Conservation (phyloP, 306 rosid species). For the Cercis canadensis region DNA sequence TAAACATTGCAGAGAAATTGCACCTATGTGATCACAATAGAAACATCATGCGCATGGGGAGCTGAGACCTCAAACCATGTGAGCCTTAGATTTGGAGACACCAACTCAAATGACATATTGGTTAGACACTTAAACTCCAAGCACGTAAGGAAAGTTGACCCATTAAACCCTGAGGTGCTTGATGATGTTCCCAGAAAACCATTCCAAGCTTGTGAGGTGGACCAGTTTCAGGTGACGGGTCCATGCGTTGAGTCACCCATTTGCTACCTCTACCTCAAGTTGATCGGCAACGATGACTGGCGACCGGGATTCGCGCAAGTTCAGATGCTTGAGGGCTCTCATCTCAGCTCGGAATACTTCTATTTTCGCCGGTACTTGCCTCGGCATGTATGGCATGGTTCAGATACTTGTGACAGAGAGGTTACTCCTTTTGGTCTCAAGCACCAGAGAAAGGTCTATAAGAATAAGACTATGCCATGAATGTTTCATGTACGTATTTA, state of each 20-base stretch:
- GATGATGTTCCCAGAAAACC: conserved; percentile 76
- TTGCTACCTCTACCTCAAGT: conserved; percentile 75
- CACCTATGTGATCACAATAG: conserved; percentile 63
- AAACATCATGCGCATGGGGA: conserved; percentile 80
- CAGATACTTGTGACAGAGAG: conserved; percentile 66
- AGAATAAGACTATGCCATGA: conserved; percentile 36
- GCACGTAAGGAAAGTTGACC: conserved; percentile 64
- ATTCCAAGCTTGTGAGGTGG: conserved; percentile 82
- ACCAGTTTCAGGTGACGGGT: conserved; percentile 66
- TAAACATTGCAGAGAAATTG: conserved; percentile 56
- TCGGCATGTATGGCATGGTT: conserved; percentile 81
- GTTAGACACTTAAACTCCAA: conserved; percentile 63
- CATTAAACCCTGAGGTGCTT: conserved; percentile 57
- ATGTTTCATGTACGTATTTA: too few relatives aligned
- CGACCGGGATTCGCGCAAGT: conserved; percentile 76
- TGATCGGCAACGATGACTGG: conserved; percentile 76
- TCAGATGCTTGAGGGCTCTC: conserved; percentile 47
- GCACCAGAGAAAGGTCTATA: conserved; percentile 55
- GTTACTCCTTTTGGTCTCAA: conserved; percentile 74
- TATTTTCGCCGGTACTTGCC: conserved; percentile 67
- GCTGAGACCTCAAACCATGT: conserved; percentile 74
- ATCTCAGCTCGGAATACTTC: conserved; percentile 64
- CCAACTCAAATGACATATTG: conserved; percentile 63
- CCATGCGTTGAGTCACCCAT: conserved; percentile 65
- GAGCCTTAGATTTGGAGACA: conserved; percentile 81